A percentile compares a stretch with the other conserved stretches of the same genome.
Conservation (phyloP, 2,329 filamentous ascomycete species). For the Sporothrix luriei region DNA sequence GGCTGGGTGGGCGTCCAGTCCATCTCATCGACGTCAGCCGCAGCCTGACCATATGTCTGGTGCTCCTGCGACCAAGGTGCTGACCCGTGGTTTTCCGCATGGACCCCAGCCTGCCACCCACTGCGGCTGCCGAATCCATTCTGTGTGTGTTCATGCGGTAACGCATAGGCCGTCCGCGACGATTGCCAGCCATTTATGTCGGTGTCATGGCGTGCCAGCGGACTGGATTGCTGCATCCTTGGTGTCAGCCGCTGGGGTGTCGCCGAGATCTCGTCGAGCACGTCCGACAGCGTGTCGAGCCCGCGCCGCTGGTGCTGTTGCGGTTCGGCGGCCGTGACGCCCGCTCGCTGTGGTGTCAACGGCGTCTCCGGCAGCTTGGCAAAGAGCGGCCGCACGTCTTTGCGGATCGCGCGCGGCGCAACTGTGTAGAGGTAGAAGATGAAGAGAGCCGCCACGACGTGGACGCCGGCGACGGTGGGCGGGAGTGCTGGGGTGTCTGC, state of each 20-base stretch:
- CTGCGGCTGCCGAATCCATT: not conserved
- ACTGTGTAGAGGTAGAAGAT: conserved; percentile 55
- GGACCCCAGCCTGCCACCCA: conserved; percentile 26
- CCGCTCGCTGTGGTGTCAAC: conserved; percentile 32
- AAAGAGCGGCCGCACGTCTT: conserved; percentile 63
- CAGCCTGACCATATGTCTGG: conserved; percentile 35
- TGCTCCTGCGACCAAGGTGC: not conserved
- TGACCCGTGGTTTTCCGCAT: conserved; percentile 10
- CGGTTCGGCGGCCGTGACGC: not conserved
- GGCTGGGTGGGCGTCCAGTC: conserved; percentile 67
- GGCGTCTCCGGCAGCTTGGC: conserved; percentile 38
- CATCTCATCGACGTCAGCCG: conserved; percentile 61
- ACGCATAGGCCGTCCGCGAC: not conserved
- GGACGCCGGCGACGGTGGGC: conserved; percentile 54
- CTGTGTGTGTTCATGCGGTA: not conserved
- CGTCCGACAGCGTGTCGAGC: conserved; percentile 48
- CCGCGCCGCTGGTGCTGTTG: conserved; percentile 36
- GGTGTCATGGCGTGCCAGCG: not conserved
- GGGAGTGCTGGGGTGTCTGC: conserved; percentile 48
- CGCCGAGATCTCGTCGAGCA: conserved; percentile 51
- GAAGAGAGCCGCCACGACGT: conserved; percentile 57
- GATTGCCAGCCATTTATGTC: conserved; percentile 28
- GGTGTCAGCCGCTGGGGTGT: conserved; percentile 33
- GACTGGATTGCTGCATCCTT: not conserved
- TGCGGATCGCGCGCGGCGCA: conserved; percentile 52